Evolutionary conservation across 129 eudicot species (phyloP), one percentile per base, ranked within the genome.

Genomic region (Apium graveolens): DNA sequence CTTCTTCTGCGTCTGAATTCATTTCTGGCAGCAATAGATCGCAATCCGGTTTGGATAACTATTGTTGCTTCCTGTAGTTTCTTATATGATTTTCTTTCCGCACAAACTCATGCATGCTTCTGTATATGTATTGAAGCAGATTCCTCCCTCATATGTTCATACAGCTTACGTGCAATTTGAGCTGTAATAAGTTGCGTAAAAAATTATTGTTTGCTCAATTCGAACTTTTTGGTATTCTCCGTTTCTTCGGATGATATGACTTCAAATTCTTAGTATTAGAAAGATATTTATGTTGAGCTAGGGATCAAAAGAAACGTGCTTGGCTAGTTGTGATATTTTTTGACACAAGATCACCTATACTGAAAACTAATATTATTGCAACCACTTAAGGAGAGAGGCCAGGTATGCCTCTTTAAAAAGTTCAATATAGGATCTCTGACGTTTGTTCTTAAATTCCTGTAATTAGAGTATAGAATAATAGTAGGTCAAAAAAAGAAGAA

Each of bases 61-160:
- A 89, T 66, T 70, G 97, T 87, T 26, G 97, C 87, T 68, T 34
- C 84, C 85, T 87, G 91, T 80, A 88, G 78, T 35, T 79, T 78
- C 42, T 70, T 87, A 83, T 95, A 95, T 65, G 94, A 85, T 81
- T 84, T 87, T 85, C 94, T 92, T 79, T 94, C 88, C 74, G 89
- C 88, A 81, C 76, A 86, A 77, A 90, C 86, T 75, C 94, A 96
- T 34, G 81, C 87, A 78, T 88, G 93, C 76, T 92, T 95, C 86
- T 95, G 99, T 80, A 95, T 85, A 29, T 94, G 90, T 46, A 95
- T 84, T 73, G 97, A 87, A 65, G 99, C 97, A 73, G 97, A 94
- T 80, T 95, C 92, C 80, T 86, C 89, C 79, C 91, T 88, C 85
- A 95, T 74, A 73, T 83, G 82, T 43, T 95, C 97, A 78, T 90